Evolutionary conservation across 768 basidiomycete species (phyloP).

Genomic region (Serendipita sp.): DNA sequence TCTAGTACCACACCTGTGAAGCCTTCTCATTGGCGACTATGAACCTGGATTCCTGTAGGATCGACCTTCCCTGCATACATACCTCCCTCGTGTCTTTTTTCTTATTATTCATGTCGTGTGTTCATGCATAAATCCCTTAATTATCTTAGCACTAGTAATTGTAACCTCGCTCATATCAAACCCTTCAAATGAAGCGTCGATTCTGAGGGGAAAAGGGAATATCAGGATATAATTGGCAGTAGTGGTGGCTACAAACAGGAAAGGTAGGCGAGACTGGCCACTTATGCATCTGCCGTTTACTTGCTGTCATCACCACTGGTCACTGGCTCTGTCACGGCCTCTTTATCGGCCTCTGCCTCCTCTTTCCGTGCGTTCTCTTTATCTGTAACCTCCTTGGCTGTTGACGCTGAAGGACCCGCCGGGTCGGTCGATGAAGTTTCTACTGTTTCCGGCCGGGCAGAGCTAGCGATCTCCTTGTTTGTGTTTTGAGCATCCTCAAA

Average conservation of each 20-base stretch:
- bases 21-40: neutral
- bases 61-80: neutral
- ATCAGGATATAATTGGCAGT: too few species aligned
- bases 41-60: neutral
- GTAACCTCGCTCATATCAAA: too few species aligned
- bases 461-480: slow-evolving; percentile 33
- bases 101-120: too few species aligned
- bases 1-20: neutral
- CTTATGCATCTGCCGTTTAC: neutral
- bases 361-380: slow-evolving; percentile 11
- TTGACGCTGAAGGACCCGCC: slow-evolving; percentile 13
- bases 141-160: too few species aligned
- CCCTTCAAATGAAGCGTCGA: too few species aligned
- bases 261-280: too few species aligned
- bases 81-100: neutral
- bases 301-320: neutral
- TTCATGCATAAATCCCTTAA: too few species aligned
- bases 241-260: too few species aligned
- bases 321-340: neutral
- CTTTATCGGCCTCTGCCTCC: neutral
- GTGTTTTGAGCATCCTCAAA: slow-evolving; percentile 73
- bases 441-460: slow-evolving; percentile 6
- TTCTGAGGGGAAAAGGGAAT: too few species aligned
- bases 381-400: slow-evolving; percentile 17
- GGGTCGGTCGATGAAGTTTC: slow-evolving; percentile 5